A percentile compares a stretch with the other conserved stretches of the same genome.
These are phyloP conservation scores for Skeletonema grethae DNA, from an alignment of 108 stramenopile genomes.

Conservation along the genomic window DNA sequence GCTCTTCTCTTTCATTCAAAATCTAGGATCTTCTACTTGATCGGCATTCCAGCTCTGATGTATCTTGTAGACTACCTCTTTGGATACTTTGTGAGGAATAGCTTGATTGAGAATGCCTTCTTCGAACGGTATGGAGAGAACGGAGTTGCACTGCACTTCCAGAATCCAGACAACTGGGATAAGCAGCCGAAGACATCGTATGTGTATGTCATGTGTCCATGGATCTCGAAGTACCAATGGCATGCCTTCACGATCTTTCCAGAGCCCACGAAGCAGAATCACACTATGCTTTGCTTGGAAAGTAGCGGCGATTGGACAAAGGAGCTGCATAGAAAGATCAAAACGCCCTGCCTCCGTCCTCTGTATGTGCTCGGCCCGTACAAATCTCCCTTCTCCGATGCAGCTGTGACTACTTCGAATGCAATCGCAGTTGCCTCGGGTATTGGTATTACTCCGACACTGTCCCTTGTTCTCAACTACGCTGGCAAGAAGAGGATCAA, in stretches of 20 bases:
- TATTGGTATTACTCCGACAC: conserved; percentile 22
- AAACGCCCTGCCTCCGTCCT: not conserved
- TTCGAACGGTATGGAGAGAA: too few species aligned
- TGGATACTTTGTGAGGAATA: too few species aligned
- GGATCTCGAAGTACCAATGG: conserved; percentile 20
- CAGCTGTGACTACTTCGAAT: conserved; percentile 5
- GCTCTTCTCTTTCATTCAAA: not conserved
- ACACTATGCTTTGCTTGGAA: conserved; percentile 11
- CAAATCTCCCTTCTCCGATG: conserved; percentile 15
- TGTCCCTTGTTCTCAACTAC: not conserved
- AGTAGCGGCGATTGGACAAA: conserved; percentile 18
- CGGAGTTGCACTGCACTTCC: not conserved
- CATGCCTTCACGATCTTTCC: conserved; percentile 24
- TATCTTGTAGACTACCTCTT: too few species aligned
- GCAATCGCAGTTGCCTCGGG: conserved; percentile 12
- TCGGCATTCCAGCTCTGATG: not conserved
- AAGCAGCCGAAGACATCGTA: conserved; percentile 11
- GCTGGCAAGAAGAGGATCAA: conserved; percentile 8
- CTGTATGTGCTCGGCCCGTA: conserved; percentile 9
- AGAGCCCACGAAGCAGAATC: conserved; percentile 10
- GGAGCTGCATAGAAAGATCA: not conserved
- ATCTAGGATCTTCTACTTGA: not conserved
- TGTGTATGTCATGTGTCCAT: conserved; percentile 27
- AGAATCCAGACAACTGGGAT: not conserved
- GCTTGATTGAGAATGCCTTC: too few species aligned